Percentiles rank a stretch among this genome's conserved stretches.
Evolutionary conservation across 257 asterid species (phyloP).

Genomic region (Penstemon newberryi): DNA sequence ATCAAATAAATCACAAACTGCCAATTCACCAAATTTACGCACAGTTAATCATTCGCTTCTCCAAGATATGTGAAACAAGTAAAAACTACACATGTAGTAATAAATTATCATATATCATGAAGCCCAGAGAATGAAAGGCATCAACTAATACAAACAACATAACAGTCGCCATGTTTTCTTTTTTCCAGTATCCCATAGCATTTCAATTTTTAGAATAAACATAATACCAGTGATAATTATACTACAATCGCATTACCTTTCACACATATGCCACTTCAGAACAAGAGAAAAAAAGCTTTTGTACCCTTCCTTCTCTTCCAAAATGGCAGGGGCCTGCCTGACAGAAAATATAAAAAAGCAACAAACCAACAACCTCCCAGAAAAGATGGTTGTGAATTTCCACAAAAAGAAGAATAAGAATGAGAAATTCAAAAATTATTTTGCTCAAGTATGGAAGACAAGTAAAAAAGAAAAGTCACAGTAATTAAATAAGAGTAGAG

Average conservation of each 20-base stretch:
- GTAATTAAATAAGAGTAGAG: conserved; percentile 21
- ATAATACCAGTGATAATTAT: conserved; percentile 16
- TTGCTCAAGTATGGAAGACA: neutral
- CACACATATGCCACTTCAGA: conserved; percentile 16
- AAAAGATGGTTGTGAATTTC: conserved; percentile 18
- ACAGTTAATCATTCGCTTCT: conserved; percentile 5
- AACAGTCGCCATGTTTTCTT: neutral
- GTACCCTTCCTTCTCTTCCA: conserved; percentile 22
- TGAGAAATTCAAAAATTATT: conserved; percentile 13
- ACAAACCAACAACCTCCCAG: neutral
- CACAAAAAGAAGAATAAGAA: conserved; percentile 20
- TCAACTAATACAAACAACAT: conserved; percentile 20
- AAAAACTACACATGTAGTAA: conserved; percentile 6
- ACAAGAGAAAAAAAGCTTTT: conserved; percentile 8
- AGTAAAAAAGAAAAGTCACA: conserved; percentile 14
- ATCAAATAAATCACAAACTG: conserved; percentile 18
- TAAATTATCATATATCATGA: conserved; percentile 16
- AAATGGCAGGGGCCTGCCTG: conserved; percentile 26
- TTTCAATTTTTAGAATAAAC: conserved; percentile 17
- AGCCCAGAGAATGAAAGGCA: conserved; percentile 14
- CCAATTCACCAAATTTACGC: conserved; percentile 2
- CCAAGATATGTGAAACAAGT: conserved; percentile 18
- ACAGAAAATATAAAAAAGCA: conserved; percentile 17
- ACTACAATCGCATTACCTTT: conserved; percentile 27
- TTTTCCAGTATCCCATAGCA: conserved; percentile 5